These are phyloP conservation scores for Apiospora malaysiana DNA, from an alignment of 2,329 filamentous ascomycete species.

Conservation along the genomic window DNA sequence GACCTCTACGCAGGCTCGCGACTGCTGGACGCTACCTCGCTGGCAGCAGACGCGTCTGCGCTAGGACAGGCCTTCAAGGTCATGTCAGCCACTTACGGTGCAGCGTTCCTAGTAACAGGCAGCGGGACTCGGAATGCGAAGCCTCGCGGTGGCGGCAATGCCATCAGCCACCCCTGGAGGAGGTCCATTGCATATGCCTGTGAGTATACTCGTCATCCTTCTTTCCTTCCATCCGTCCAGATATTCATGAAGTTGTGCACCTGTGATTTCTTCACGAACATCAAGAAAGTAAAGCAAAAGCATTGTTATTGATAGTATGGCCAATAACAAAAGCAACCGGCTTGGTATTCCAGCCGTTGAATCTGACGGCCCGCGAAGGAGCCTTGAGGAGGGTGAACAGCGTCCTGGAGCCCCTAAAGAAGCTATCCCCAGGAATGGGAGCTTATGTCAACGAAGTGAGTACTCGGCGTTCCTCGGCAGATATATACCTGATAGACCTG, in stretches of 20 bases:
- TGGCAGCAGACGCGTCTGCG: constrained; percentile 42
- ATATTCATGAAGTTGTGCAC: neutral
- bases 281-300: neutral
- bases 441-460: constrained; percentile 54
- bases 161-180: constrained; percentile 59
- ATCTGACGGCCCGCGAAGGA: constrained; percentile 37
- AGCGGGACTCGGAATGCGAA: constrained; percentile 50
- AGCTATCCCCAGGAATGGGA: constrained; percentile 48
- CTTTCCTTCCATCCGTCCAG: neutral
- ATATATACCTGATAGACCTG: neutral
- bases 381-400: constrained; percentile 36
- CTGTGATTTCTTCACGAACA: neutral
- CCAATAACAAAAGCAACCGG: constrained; percentile 35
- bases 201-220: constrained; percentile 36
- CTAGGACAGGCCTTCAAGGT: constrained; percentile 45
- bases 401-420: constrained; percentile 42
- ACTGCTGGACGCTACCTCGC: constrained; percentile 45
- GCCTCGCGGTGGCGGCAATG: constrained; percentile 51
- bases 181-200: constrained; percentile 48
- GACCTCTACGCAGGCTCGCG: constrained; percentile 49
- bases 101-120: constrained; percentile 49
- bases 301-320: neutral
- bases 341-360: constrained; percentile 38
- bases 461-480: neutral
- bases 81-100: constrained; percentile 39